phyloP scores from a whole-genome alignment of 306 rosid species.

The Quercus aquifolioides region DNA sequence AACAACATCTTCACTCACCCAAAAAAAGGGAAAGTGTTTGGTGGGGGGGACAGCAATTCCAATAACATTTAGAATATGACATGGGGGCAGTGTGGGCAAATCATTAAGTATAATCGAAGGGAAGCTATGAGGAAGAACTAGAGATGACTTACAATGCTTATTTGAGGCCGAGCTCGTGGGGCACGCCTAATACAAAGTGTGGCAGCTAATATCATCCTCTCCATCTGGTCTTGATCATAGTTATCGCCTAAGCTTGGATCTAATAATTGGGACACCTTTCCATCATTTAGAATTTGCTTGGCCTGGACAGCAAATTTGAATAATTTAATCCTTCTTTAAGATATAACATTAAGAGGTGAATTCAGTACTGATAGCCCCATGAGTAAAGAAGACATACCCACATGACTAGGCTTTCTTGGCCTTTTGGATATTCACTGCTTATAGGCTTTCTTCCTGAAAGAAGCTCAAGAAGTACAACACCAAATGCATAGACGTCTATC shows the following conservation, averaged over 20 bases:
- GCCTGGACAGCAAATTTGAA: slow-evolving; percentile 56
- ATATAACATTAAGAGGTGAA: slow-evolving; percentile 11
- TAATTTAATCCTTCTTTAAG: slow-evolving; percentile 11
- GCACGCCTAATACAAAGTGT: slow-evolving; percentile 81
- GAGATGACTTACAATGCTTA: slow-evolving; percentile 70
- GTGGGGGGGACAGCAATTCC: too few relatives aligned
- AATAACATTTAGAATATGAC: too few relatives aligned
- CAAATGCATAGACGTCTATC: slow-evolving; percentile 93
- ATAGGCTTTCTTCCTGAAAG: slow-evolving; percentile 94
- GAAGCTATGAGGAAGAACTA: slow-evolving; percentile 22
- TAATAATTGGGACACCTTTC: slow-evolving; percentile 62
- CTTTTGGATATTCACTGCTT: slow-evolving; percentile 68
- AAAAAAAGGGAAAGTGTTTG: too few relatives aligned
- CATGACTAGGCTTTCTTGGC: slow-evolving; percentile 92
- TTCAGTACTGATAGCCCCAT: neutral
- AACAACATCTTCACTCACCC: neutral
- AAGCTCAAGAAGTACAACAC: slow-evolving; percentile 94
- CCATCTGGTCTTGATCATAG: slow-evolving; percentile 64
- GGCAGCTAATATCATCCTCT: slow-evolving; percentile 83
- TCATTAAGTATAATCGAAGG: neutral
- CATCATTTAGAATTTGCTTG: slow-evolving; percentile 66
- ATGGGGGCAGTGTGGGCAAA: neutral
- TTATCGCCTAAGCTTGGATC: slow-evolving; percentile 66
- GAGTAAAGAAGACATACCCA: slow-evolving; percentile 65
- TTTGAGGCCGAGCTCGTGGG: slow-evolving; percentile 90